Conservation (phyloP, 1,284 basidiomycete species). For the Mycena citricolor region DNA sequence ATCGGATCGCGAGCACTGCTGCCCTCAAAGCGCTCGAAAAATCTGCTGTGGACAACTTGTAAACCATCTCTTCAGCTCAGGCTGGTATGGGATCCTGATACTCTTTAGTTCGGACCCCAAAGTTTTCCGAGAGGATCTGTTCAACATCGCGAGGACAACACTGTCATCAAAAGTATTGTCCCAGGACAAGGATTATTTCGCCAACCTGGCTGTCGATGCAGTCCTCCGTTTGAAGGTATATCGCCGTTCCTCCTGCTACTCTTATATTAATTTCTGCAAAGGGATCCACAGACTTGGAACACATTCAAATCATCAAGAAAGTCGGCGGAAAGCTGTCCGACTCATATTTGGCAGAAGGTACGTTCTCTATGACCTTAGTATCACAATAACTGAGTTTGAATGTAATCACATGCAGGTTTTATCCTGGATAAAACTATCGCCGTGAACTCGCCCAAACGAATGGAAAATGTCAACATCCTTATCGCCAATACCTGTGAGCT, state of each 20-base stretch:
- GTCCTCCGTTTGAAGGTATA: conserved; percentile 88
- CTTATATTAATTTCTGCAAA: conserved; percentile 31
- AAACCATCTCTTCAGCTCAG: neutral
- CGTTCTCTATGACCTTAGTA: conserved; percentile 18
- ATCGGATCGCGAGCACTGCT: conserved; percentile 86
- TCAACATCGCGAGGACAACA: conserved; percentile 97
- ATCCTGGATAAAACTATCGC: conserved; percentile 98
- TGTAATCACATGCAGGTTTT: conserved; percentile 62
- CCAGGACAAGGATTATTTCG: conserved; percentile 98
- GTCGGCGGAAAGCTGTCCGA: conserved; percentile 98
- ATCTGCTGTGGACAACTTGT: conserved; percentile 85
- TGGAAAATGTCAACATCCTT: conserved; percentile 95
- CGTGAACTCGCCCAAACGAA: conserved; percentile 91
- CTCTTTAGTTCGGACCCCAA: conserved; percentile 61
- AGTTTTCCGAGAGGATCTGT: conserved; percentile 85
- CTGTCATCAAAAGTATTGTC: conserved; percentile 95
- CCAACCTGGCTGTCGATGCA: conserved; percentile 97
- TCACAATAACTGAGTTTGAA: too few species aligned
- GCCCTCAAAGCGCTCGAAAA: conserved; percentile 84
- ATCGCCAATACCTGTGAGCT: conserved; percentile 94
- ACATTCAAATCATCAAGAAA: conserved; percentile 99
- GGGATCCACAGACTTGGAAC: conserved; percentile 96
- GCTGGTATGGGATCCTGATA: neutral
- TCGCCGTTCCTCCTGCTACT: neutral
- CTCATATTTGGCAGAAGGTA: conserved; percentile 96